A percentile compares a stretch with the other conserved stretches of the same genome.
Conservation (phyloP, 2,329 filamentous ascomycete genomes). For the Decorospora gaudefroyi region DNA sequence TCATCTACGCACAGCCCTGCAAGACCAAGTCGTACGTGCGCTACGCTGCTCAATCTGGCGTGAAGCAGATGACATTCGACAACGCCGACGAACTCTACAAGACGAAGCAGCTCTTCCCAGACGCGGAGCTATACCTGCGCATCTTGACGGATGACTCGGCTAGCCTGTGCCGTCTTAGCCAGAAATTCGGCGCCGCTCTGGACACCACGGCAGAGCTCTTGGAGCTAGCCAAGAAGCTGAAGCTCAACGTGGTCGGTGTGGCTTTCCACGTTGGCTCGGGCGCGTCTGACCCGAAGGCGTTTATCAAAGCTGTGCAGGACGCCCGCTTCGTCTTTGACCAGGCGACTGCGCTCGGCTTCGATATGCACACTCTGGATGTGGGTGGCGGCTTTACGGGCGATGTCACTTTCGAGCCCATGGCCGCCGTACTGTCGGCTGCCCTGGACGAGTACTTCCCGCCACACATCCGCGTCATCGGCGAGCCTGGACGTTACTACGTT, state of each 20-base stretch:
- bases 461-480: conserved; percentile 83
- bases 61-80: conserved; percentile 99
- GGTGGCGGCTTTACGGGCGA: conserved; percentile 92
- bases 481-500: conserved; percentile 96
- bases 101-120: conserved; percentile 88
- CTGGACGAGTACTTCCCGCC: conserved; percentile 88
- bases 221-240: conserved; percentile 75
- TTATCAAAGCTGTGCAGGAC: conserved; percentile 87
- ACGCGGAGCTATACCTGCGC: conserved; percentile 87
- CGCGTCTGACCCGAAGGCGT: conserved; percentile 89
- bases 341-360: conserved; percentile 74
- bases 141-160: conserved; percentile 96
- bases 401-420: conserved; percentile 91
- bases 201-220: conserved; percentile 79
- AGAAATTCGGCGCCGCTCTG: conserved; percentile 94
- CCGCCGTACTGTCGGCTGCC: conserved; percentile 74
- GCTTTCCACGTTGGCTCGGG: conserved; percentile 98
- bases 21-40: conserved; percentile 98
- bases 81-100: conserved; percentile 98
- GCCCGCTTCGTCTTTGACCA: conserved; percentile 88
- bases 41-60: conserved; percentile 79
- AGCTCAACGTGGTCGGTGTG: conserved; percentile 89
- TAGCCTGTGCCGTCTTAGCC: conserved; percentile 89
- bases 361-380: conserved; percentile 86
- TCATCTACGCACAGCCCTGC: conserved; percentile 99